Evolutionary conservation across 2,329 filamentous ascomycete species (phyloP).

Genomic region (Cyclaneusma minus): DNA sequence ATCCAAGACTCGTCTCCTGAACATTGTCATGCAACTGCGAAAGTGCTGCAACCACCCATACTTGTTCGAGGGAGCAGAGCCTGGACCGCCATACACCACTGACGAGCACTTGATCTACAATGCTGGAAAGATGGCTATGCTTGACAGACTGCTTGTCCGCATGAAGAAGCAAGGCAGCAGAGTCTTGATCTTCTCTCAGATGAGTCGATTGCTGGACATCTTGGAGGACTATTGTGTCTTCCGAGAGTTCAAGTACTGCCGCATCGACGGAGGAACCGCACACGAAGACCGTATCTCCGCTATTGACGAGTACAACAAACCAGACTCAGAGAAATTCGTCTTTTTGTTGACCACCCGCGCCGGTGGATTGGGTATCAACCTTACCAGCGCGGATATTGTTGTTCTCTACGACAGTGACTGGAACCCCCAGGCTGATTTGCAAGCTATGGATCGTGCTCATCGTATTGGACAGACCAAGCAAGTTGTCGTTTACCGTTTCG

Average conservation of each 20-base stretch:
- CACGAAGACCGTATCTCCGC: conserved; percentile 96
- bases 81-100: conserved; percentile 92
- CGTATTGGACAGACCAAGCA: conserved; percentile 98
- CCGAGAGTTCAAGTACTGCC: conserved; percentile 85
- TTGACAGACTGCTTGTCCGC: conserved; percentile 78
- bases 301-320: conserved; percentile 97
- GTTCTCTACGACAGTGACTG: conserved; percentile 96
- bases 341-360: conserved; percentile 92
- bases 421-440: conserved; percentile 96
- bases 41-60: conserved; percentile 99
- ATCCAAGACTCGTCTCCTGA: conserved; percentile 90
- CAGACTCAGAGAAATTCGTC: conserved; percentile 87
- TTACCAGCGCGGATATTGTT: conserved; percentile 90
- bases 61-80: conserved; percentile 92
- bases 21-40: conserved; percentile 98
- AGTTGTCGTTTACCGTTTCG: conserved; percentile 88
- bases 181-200: conserved; percentile 98
- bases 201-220: conserved; percentile 94
- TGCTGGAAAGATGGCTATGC: conserved; percentile 90
- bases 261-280: conserved; percentile 90
- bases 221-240: conserved; percentile 98
- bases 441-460: conserved; percentile 97
- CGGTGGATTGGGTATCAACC: conserved; percentile 89
- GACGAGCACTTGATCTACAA: conserved; percentile 93
- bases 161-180: conserved; percentile 78